Evolutionary conservation across 768 basidiomycete genomes (phyloP).

Genomic region (Cystofilobasidium macerans): DNA sequence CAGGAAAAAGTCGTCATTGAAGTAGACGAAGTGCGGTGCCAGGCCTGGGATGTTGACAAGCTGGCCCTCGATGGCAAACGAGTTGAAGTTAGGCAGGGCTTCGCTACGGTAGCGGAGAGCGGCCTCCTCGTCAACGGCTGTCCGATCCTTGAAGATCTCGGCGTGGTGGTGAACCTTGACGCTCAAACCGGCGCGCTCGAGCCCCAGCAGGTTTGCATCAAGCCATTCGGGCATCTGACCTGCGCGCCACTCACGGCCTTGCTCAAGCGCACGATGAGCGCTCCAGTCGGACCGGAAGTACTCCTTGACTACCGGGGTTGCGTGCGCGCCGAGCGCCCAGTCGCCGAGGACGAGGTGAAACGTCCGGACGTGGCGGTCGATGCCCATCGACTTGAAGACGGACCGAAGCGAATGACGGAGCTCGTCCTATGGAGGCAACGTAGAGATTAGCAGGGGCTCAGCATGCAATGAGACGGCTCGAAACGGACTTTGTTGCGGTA

Average conservation of each 20-base stretch:
- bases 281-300: neutral
- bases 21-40: conserved; percentile 17
- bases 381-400: conserved; percentile 4
- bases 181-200: conserved; percentile 7
- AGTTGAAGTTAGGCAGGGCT: conserved; percentile 22
- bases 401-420: conserved; percentile 13
- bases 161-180: conserved; percentile 24
- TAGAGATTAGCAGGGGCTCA: neutral
- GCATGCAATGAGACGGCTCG: too few relatives aligned
- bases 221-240: conserved; percentile 22
- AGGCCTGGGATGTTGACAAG: conserved; percentile 23
- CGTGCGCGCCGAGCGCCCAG: conserved; percentile 5
- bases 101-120: conserved; percentile 12
- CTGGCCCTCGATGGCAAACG: conserved; percentile 23
- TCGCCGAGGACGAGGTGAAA: conserved; percentile 26
- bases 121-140: neutral
- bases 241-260: conserved; percentile 11
- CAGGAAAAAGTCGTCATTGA: conserved; percentile 25
- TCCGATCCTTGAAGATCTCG: conserved; percentile 18
- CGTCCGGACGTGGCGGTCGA: neutral
- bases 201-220: neutral
- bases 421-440: conserved; percentile 15
- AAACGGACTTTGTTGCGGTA: too few relatives aligned
- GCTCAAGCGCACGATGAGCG: neutral
- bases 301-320: neutral